phyloP scores from a whole-genome alignment of 176 grass and related monocot species.

The Secale cereale region DNA sequence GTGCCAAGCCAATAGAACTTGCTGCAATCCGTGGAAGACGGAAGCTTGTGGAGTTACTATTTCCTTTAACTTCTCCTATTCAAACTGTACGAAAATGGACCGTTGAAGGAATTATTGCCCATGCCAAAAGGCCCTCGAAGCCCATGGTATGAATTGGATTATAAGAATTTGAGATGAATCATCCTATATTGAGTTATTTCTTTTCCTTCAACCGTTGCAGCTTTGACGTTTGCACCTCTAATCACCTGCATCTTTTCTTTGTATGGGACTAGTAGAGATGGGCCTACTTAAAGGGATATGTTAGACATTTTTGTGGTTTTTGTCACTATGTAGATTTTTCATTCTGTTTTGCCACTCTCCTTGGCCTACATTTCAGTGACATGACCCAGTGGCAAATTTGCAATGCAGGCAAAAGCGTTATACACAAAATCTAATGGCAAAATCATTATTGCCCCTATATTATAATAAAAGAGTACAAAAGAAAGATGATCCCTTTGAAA shows the following conservation, averaged over 20 bases:
- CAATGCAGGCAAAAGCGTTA: not conserved
- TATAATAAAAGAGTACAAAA: not conserved
- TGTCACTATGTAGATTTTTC: not conserved
- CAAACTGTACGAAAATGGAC: not conserved
- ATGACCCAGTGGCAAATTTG: not conserved
- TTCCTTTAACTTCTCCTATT: not conserved
- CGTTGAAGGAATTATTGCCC: not conserved
- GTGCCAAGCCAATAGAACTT: not conserved
- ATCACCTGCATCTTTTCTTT: not conserved
- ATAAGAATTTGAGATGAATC: not conserved
- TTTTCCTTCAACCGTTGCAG: not conserved
- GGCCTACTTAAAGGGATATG: not conserved
- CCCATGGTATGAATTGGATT: not conserved
- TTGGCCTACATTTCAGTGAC: not conserved
- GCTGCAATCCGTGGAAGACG: not conserved
- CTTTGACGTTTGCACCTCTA: not conserved
- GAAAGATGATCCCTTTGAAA: not conserved
- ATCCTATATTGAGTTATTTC: not conserved
- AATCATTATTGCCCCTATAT: not conserved
- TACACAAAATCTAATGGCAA: not conserved
- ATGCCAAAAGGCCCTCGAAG: not conserved
- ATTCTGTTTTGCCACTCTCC: not conserved
- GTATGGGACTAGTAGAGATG: not conserved
- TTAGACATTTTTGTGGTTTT: not conserved
- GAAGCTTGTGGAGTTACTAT: conserved; percentile 8